A percentile compares a stretch with the other conserved stretches of the same genome.
Conservation (phyloP, 345 rosid genomes). For the Syzygium aqueum region DNA sequence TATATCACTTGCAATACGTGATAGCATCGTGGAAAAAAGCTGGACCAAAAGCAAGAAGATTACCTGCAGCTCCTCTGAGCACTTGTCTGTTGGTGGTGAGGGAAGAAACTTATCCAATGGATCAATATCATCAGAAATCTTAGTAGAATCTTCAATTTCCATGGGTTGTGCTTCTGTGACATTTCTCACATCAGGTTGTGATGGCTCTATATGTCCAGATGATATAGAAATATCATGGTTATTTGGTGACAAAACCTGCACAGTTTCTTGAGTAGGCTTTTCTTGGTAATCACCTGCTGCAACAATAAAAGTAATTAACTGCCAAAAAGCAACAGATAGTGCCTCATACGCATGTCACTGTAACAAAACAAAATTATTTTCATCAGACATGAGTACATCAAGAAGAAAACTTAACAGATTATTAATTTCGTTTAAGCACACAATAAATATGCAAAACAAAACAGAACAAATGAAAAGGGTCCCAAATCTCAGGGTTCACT, state of each 20-base stretch:
- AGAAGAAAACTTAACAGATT: background rate
- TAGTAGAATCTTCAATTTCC: slow-evolving; percentile 23
- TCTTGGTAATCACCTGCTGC: slow-evolving; percentile 29
- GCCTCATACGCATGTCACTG: background rate
- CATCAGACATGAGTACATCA: background rate
- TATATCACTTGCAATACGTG: background rate
- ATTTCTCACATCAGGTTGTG: slow-evolving; percentile 20
- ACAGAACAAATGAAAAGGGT: background rate
- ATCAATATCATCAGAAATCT: slow-evolving; percentile 31
- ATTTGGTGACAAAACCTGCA: slow-evolving; percentile 32
- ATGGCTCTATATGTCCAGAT: slow-evolving; percentile 29
- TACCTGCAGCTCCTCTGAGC: slow-evolving; percentile 85
- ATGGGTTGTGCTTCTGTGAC: slow-evolving; percentile 28
- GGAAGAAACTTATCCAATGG: slow-evolving; percentile 73
- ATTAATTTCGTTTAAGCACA: background rate
- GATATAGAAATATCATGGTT: slow-evolving; percentile 37
- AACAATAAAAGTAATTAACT: slow-evolving; percentile 1
- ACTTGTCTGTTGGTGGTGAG: slow-evolving; percentile 44
- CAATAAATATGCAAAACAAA: background rate
- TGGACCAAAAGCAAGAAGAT: slow-evolving; percentile 6
- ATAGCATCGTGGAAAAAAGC: background rate
- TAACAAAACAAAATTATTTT: background rate
- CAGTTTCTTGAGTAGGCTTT: slow-evolving; percentile 14
- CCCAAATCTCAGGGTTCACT: background rate
- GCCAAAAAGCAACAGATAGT: background rate